Evolutionary conservation across 345 rosid genomes (phyloP).

Genomic region (Hibiscus tridactylites): DNA sequence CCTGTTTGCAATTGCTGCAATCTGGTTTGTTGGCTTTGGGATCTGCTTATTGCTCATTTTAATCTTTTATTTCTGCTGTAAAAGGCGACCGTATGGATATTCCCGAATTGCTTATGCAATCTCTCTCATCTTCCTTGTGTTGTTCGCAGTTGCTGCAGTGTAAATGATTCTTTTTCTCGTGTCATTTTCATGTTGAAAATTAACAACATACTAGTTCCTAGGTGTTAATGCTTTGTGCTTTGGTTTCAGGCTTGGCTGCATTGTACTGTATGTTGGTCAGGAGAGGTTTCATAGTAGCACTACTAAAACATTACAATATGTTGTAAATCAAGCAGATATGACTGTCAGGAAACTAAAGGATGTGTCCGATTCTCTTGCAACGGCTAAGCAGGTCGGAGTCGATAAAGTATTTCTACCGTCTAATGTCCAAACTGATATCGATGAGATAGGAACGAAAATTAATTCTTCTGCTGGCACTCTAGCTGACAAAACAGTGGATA

Average conservation of each 20-base stretch:
- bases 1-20: constrained; percentile 28
- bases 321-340: constrained; percentile 62
- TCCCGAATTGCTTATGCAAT: constrained; percentile 50
- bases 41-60: constrained; percentile 42
- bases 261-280: constrained; percentile 71
- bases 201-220: background rate
- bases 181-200: background rate
- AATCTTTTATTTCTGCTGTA: constrained; percentile 41
- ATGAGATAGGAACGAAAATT: constrained; percentile 54
- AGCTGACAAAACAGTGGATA: constrained; percentile 38
- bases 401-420: constrained; percentile 48
- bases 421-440: constrained; percentile 81
- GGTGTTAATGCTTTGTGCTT: constrained; percentile 2
- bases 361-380: constrained; percentile 56
- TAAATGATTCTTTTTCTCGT: constrained; percentile 16
- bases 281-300: constrained; percentile 62
- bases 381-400: constrained; percentile 43
- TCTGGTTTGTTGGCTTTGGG: constrained; percentile 81
- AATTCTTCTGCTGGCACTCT: constrained; percentile 47
- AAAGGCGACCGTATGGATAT: constrained; percentile 47
- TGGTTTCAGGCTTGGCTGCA: constrained; percentile 64
- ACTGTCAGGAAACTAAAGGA: constrained; percentile 49
- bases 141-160: constrained; percentile 66
- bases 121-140: constrained; percentile 59
- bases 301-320: constrained; percentile 54